Percentiles rank a stretch among this genome's conserved stretches.
Evolutionary conservation across 2,329 filamentous ascomycete genomes (phyloP).

Genomic region (Apiospora kogelbergensis): DNA sequence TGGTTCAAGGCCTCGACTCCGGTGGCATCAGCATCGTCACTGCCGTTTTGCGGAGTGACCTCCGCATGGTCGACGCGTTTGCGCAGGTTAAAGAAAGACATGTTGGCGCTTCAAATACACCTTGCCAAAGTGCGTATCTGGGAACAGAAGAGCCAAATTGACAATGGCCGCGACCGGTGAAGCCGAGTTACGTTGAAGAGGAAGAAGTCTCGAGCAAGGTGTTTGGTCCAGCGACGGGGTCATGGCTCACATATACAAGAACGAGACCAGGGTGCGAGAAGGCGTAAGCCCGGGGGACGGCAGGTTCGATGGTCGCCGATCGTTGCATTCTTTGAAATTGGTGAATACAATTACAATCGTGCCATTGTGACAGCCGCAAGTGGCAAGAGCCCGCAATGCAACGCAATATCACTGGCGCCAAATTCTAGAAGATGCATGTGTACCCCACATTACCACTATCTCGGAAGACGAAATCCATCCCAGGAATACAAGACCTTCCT

Average conservation of each 20-base stretch:
- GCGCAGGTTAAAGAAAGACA: constrained; percentile 25
- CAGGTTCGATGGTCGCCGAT: not conserved
- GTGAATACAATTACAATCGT: not conserved
- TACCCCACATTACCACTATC: not conserved
- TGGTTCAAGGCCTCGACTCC: constrained; percentile 21
- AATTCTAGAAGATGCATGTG: not conserved
- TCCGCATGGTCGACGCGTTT: constrained; percentile 20
- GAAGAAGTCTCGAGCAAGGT: not conserved
- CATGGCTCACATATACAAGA: not conserved
- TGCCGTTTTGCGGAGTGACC: constrained; percentile 19
- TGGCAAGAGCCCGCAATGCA: not conserved
- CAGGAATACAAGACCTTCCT: not conserved
- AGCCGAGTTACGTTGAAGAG: not conserved
- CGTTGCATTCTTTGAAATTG: not conserved
- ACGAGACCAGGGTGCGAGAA: not conserved
- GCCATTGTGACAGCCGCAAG: not conserved
- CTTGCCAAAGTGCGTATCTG: not conserved
- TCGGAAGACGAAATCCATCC: not conserved
- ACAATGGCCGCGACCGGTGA: not conserved
- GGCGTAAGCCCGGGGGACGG: not conserved
- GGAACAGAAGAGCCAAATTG: constrained; percentile 7
- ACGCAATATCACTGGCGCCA: not conserved
- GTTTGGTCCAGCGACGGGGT: not conserved
- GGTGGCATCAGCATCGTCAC: constrained; percentile 15
- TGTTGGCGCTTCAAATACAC: constrained; percentile 12